Base-by-base conservation (phyloP, 2,329 filamentous ascomycete genomes). In the Pseudogymnoascus sp. region DNA sequence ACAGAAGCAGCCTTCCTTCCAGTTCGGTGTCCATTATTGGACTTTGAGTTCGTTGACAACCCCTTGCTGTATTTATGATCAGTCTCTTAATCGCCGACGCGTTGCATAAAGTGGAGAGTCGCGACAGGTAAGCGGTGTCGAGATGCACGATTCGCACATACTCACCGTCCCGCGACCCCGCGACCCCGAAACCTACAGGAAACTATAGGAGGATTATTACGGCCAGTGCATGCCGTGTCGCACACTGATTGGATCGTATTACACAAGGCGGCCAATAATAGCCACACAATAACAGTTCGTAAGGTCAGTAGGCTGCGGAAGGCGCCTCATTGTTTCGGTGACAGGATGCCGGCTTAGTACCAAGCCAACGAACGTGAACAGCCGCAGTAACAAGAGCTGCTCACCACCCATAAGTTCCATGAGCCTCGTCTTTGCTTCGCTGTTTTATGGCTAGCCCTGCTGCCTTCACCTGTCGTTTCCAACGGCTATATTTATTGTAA, bases 191-290 rank as follows among this genome's bases (percentile, higher is more conserved):
- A 35, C 50, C 16, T 19, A 10, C 29, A 35, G 50, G 29, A 29
- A 56, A 7, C 26, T 56, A 16, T 35, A 13, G 50, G 29, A 35
- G 29, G 29, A 33, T 19, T 56, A 33, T 56, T 33, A 56, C 16
- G 29, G 29, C n/a, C 50, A 33, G 29, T 14, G 50, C 50, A 33
- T 16, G 33, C 50, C 50, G 50, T 35, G 50, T 56, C 50, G 29
- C 16, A 56, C 50, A 56, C 50, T 56, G 19, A 33, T 33, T 56
- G 50, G 50, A 21, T 35, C 50, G 50, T 56, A 56, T 14, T 56
- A 56, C 50, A 14, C 50, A 56, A 56, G 50, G 50, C 50, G 50
- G 16, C 50, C 29, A 35, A 56, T 56, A 56, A 33, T 21, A 56
- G 14, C 6, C 26, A 14, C 11, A 35, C 29, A 56, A 56, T 35